These are phyloP conservation scores for Gossypium trilobum DNA, from an alignment of 441 rosid species.

Conservation along the genomic window DNA sequence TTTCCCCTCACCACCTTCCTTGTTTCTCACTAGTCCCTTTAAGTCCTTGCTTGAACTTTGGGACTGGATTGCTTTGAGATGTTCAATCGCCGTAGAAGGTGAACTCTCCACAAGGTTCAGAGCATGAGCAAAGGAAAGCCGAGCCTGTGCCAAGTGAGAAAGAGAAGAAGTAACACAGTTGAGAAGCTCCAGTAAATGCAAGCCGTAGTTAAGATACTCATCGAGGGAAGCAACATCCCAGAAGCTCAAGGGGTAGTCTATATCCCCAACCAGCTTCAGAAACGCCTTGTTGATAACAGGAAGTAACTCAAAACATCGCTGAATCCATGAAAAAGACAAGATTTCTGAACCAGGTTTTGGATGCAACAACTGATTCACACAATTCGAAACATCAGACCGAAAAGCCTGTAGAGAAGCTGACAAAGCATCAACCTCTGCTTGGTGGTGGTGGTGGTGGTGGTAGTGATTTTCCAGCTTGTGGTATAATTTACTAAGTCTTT, in stretches of 20 bases:
- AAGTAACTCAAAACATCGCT: slow-evolving; percentile 35
- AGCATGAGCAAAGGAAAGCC: slow-evolving; percentile 39
- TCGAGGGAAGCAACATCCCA: slow-evolving; percentile 39
- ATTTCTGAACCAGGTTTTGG: slow-evolving; percentile 23
- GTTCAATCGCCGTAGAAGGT: slow-evolving; percentile 29
- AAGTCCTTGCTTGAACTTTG: slow-evolving; percentile 16
- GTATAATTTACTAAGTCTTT: slow-evolving; percentile 31
- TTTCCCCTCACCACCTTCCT: slow-evolving; percentile 15
- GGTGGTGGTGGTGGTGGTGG: slow-evolving; percentile 9
- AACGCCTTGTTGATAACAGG: slow-evolving; percentile 39
- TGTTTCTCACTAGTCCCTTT: slow-evolving; percentile 12
- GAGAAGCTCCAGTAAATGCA: slow-evolving; percentile 38
- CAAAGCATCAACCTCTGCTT: slow-evolving; percentile 18
- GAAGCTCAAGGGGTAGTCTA: slow-evolving; percentile 38
- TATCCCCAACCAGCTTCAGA: slow-evolving; percentile 37
- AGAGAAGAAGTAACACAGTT: slow-evolving; percentile 26
- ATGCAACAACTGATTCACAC: slow-evolving; percentile 24
- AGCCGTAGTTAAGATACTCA: slow-evolving; percentile 37
- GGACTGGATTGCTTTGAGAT: slow-evolving; percentile 26
- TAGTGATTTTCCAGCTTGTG: slow-evolving; percentile 39
- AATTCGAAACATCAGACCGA: slow-evolving; percentile 20
- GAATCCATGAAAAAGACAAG: slow-evolving; percentile 32
- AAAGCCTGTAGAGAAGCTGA: slow-evolving; percentile 34
- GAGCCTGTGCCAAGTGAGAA: slow-evolving; percentile 28
- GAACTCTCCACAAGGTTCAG: slow-evolving; percentile 31